Conservation (phyloP, 2,329 filamentous ascomycete genomes). For the Stachybotrys chlorohalonatus region DNA sequence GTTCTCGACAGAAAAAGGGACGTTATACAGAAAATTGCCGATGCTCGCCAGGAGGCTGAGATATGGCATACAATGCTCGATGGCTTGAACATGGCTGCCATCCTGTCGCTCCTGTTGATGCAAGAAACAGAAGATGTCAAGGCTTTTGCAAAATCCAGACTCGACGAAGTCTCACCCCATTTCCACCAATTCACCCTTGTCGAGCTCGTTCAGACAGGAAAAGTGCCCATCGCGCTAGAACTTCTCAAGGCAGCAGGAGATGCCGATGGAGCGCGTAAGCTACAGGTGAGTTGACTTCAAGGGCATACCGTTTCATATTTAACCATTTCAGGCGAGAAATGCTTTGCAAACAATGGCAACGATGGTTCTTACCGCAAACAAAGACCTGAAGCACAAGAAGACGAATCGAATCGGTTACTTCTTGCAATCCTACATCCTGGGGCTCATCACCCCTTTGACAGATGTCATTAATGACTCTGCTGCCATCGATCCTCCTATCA, state of each 20-base stretch:
- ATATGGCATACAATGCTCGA: slow-evolving; percentile 47
- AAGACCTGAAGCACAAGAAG: slow-evolving; percentile 37
- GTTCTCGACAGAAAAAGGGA: slow-evolving; percentile 71
- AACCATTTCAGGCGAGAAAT: slow-evolving; percentile 31
- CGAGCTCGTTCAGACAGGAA: slow-evolving; percentile 64
- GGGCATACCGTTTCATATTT: slow-evolving; percentile 5
- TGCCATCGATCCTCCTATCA: slow-evolving; percentile 40
- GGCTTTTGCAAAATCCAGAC: slow-evolving; percentile 55
- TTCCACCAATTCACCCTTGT: slow-evolving; percentile 59
- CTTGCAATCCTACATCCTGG: slow-evolving; percentile 74
- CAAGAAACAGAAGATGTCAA: slow-evolving; percentile 52
- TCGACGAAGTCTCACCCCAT: slow-evolving; percentile 60
- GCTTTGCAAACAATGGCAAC: slow-evolving; percentile 37
- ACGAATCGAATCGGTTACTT: slow-evolving; percentile 60
- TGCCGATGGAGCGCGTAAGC: slow-evolving; percentile 45
- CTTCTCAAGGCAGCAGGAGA: slow-evolving; percentile 74
- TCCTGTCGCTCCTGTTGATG: slow-evolving; percentile 49
- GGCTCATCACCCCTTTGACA: slow-evolving; percentile 75
- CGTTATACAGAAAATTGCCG: slow-evolving; percentile 71
- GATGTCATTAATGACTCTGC: slow-evolving; percentile 64
- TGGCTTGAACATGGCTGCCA: slow-evolving; percentile 44
- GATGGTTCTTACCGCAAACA: slow-evolving; percentile 28
- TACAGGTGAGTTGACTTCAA: slow-evolving; percentile 38
- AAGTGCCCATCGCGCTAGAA: slow-evolving; percentile 68
- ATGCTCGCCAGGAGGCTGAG: slow-evolving; percentile 63